Conservation (phyloP, 139 green algal genomes). For the Astrephomene gubernaculifera region DNA sequence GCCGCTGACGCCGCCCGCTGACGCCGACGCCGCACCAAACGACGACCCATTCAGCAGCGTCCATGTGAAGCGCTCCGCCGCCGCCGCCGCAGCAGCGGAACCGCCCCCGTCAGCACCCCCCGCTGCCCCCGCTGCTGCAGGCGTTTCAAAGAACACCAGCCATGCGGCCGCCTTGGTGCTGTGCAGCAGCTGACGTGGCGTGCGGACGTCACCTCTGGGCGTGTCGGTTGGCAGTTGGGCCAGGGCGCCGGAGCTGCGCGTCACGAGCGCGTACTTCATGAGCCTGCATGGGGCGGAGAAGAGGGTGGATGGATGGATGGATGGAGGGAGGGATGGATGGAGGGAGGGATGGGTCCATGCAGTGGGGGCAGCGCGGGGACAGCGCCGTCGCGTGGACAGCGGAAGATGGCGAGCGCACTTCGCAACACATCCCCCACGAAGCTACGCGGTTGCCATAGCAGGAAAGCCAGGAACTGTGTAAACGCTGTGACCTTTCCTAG, state of each 20-base stretch:
- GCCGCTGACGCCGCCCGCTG: not conserved
- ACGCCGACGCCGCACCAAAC: not conserved
- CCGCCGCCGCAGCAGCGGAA: not conserved
- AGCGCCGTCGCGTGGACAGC: too few relatives aligned
- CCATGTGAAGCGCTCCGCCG: constrained; percentile 25
- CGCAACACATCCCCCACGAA: too few relatives aligned
- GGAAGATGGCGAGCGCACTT: too few relatives aligned
- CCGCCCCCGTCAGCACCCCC: not conserved
- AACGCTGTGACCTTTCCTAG: too few relatives aligned
- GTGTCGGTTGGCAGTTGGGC: constrained; percentile 23
- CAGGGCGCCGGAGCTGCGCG: constrained; percentile 27
- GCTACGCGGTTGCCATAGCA: too few relatives aligned
- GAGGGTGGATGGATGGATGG: not conserved
- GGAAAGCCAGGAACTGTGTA: too few relatives aligned
- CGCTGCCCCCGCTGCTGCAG: not conserved
- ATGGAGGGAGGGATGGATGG: not conserved
- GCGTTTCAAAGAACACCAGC: constrained; percentile 59
- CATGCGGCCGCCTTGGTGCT: constrained; percentile 43
- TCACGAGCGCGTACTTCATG: constrained; percentile 56
- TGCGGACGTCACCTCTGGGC: not conserved
- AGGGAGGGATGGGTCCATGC: too few relatives aligned
- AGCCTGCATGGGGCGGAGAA: not conserved
- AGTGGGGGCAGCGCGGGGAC: too few relatives aligned
- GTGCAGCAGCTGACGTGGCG: constrained; percentile 43
- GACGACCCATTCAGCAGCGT: not conserved